Evolutionary conservation across 2,329 filamentous ascomycete genomes (phyloP), one percentile per base, ranked within the genome.

Genomic region (Fusarium sp.): DNA sequence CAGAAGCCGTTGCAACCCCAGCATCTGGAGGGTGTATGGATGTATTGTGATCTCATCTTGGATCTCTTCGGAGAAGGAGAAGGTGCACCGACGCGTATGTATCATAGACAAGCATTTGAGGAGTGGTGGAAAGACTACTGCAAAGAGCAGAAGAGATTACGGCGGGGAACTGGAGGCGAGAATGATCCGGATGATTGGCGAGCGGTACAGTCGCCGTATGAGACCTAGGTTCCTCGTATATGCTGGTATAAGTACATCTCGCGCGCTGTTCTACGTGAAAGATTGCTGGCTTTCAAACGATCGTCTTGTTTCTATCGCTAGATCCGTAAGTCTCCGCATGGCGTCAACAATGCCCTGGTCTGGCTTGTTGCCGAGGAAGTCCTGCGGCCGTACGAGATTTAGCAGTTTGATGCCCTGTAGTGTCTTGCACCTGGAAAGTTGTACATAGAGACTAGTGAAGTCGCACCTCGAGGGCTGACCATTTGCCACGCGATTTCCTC

Each of bases 341-440:
- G 40, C 53, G 41, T 38, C 41, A 40, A 56, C 10, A 8, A 56
- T 56, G 11, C 34, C 22, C 13, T 40, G 22, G 35, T 57, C 53
- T 12, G n/a, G 47, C 39, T 57, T 52, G 28, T 57, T 57, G 6
- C 53, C 28, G 29, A 57, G 8, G 41, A 47, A 57, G 34, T 57
- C 53, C 41, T 49, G 34, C 5, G 41, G 39, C 11, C 41, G 53
- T 12, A 50, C 24, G 39, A 43, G 26, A 50, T 36, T 50, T 2
- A 55, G 45, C 9, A 55, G 45, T 9, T 31, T 49, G 24, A 54
- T 54, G n/a, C 51, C 51, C 38, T 43, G 36, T 31, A 48, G 35
- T 15, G 25, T 48, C 8, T 9, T 39, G 12, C 46, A 51, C 26
- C 53, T 46, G 26, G 46, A 51, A 12, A 51, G 34, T n/a, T 51